Base-by-base conservation (phyloP, 2,329 filamentous ascomycete genomes). In the Nannizziopsis arthrosporioides region DNA sequence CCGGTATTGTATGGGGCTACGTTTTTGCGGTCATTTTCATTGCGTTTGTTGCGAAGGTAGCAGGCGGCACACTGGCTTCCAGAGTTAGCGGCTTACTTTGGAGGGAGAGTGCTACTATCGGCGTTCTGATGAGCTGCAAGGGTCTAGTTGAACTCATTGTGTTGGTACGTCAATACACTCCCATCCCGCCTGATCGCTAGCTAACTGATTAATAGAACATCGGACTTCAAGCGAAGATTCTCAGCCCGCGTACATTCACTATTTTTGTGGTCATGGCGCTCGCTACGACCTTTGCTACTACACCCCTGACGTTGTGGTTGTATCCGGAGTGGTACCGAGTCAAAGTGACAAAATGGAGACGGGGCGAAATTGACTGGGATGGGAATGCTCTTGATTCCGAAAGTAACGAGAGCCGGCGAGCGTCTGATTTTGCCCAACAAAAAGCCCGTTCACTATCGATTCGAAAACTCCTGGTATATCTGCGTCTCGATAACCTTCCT, bases 261-360 rank as follows among this genome's bases (percentile, higher is more conserved):
- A 93, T 94, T 47, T 94, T 94, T 56, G 87, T 94, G 17, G 84
- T 94, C 59, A 94, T 94, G 88, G 88, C 88, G 7, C 71, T 94
- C 1, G 72, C 93, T 30, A 93, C 87, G 0, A 94, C 88, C 0
- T 87, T 94, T 50, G 68, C 80, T 0, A 94, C 88, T 0, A 89
- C 88, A 0, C 88, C 88, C 0, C 67, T 93, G 36, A 84, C 83
- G 1, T 74, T 77, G 10, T 72, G 70, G 45, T 70, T 94, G 5
- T 94, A 94, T 55, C 88, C 88, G 1, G 74, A 77, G 3, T 84
- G 75, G 77, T 87, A 88, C 57, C 82, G 84, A 61, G 75, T 77
- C 65, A 86, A 86, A 64, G 70, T 85, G 2, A 78, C 80, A 37
- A 72, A 78, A 6, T 87, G 81, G 82, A 85, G 84, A 58, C 78